Conservation (phyloP, 352 stramenopile genomes). For the Pythium phragmitis region DNA sequence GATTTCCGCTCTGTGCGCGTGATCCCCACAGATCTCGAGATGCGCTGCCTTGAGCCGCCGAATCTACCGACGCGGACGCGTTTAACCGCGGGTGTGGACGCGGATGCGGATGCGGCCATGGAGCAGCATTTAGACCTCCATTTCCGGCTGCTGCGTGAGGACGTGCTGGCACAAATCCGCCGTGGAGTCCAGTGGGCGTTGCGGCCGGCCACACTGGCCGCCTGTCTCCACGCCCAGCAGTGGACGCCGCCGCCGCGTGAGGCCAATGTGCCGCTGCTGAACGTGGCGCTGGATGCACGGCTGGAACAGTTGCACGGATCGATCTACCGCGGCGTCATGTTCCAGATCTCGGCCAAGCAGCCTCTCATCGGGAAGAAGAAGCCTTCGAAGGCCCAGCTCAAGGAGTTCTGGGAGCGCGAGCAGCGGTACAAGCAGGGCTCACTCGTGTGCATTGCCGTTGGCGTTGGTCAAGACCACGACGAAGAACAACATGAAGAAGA, state of each 20-base stretch:
- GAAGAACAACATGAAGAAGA: background rate
- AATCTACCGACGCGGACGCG: constrained; percentile 12
- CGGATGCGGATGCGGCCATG: background rate
- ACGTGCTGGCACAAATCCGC: constrained; percentile 28
- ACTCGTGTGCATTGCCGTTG: constrained; percentile 26
- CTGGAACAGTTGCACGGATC: constrained; percentile 26
- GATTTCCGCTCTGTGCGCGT: constrained; percentile 20
- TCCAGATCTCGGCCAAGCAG: constrained; percentile 23
- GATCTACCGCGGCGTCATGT: constrained; percentile 27
- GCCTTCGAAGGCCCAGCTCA: constrained; percentile 3
- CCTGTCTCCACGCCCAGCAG: constrained; percentile 1
- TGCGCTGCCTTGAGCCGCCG: constrained; percentile 25
- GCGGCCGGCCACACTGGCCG: constrained; percentile 4
- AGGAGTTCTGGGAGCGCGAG: constrained; percentile 27
- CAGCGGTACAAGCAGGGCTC: constrained; percentile 24
- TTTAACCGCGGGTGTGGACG: background rate
- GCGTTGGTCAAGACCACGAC: constrained; percentile 2
- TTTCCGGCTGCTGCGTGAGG: constrained; percentile 31
- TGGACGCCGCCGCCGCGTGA: constrained; percentile 22
- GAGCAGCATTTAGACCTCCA: constrained; percentile 26
- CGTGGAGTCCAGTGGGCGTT: constrained; percentile 29
- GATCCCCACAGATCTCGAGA: constrained; percentile 30
- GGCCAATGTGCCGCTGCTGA: constrained; percentile 24
- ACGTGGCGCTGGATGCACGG: constrained; percentile 10
- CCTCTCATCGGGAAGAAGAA: background rate